Percentiles rank a stretch among this genome's conserved stretches.
Evolutionary conservation across 176 grass and related monocot species (phyloP).

Genomic region (Raddia distichophylla): DNA sequence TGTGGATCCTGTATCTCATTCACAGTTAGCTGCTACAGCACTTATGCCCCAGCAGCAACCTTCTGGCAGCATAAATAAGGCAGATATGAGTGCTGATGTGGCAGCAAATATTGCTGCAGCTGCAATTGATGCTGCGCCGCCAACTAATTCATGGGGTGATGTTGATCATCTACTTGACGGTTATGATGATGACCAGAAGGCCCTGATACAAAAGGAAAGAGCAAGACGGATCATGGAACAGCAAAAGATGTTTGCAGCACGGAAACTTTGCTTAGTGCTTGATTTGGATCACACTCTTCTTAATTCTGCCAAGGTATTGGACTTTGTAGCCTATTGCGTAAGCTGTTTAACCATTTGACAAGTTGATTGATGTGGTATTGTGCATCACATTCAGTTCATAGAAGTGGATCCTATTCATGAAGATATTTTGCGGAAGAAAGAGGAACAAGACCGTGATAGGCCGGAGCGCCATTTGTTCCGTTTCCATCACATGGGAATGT

Average conservation of each 20-base stretch:
- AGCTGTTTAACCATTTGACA: slow-evolving; percentile 34
- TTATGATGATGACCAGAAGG: slow-evolving; percentile 90
- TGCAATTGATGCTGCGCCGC: slow-evolving; percentile 26
- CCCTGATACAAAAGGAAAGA: slow-evolving; percentile 96
- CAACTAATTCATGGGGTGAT: slow-evolving; percentile 62
- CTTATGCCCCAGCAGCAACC: slow-evolving; percentile 38
- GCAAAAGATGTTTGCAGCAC: slow-evolving; percentile 78
- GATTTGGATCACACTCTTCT: slow-evolving; percentile 98
- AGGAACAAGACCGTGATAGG: slow-evolving; percentile 78
- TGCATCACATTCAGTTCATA: slow-evolving; percentile 62
- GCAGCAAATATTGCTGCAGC: slow-evolving; percentile 31
- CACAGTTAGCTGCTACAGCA: slow-evolving; percentile 58
- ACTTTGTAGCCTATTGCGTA: slow-evolving; percentile 14
- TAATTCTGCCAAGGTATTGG: slow-evolving; percentile 93
- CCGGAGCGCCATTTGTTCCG: slow-evolving; percentile 79
- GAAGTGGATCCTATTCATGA: slow-evolving; percentile 84
- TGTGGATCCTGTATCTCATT: slow-evolving; percentile 54
- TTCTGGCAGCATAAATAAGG: slow-evolving; percentile 35
- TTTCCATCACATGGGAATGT: slow-evolving; percentile 95
- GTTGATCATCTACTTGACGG: slow-evolving; percentile 86
- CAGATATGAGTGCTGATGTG: slow-evolving; percentile 43
- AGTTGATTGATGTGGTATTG: slow-evolving; percentile 8
- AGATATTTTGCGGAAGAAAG: slow-evolving; percentile 90
- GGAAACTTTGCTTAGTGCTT: slow-evolving; percentile 92
- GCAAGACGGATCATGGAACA: slow-evolving; percentile 88